Conservation (phyloP, 2,329 filamentous ascomycete species). For the Colletotrichum nymphaeae region DNA sequence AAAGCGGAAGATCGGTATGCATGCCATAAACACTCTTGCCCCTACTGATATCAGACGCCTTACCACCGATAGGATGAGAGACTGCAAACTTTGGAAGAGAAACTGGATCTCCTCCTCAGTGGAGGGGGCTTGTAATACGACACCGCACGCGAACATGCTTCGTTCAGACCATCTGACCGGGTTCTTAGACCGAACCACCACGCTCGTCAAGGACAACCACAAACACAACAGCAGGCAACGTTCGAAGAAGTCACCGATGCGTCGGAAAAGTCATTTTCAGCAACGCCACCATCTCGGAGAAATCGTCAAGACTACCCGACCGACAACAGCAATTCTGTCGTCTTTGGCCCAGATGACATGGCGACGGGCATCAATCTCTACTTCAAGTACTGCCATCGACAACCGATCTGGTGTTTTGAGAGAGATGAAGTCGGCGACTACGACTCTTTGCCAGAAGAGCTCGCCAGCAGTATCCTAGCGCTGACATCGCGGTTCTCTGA, state of each 20-base stretch:
- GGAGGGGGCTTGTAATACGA: conserved; percentile 48
- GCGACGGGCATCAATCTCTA: conserved; percentile 50
- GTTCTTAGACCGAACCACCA: conserved; percentile 44
- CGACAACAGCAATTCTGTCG: conserved; percentile 38
- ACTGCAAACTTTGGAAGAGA: conserved; percentile 62
- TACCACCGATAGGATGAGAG: conserved; percentile 55
- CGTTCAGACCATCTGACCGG: conserved; percentile 43
- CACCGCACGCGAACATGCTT: conserved; percentile 24
- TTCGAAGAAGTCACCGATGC: conserved; percentile 45
- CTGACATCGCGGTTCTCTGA: conserved; percentile 53
- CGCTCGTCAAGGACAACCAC: conserved; percentile 40
- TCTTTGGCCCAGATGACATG: conserved; percentile 48
- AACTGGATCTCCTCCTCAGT: conserved; percentile 61
- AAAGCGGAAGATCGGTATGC: conserved; percentile 57
- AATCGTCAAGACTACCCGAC: conserved; percentile 35
- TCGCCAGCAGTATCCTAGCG: conserved; percentile 54
- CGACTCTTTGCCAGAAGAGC: conserved; percentile 50
- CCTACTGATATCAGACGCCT: background rate
- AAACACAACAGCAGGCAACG: conserved; percentile 13
- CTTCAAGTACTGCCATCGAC: conserved; percentile 56
- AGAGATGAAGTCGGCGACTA: conserved; percentile 52
- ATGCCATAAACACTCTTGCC: background rate
- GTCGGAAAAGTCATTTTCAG: conserved; percentile 50
- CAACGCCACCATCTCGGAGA: conserved; percentile 42
- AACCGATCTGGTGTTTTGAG: conserved; percentile 59